Conservation (phyloP, 2,329 filamentous ascomycete species). For the Penicillium sp. region DNA sequence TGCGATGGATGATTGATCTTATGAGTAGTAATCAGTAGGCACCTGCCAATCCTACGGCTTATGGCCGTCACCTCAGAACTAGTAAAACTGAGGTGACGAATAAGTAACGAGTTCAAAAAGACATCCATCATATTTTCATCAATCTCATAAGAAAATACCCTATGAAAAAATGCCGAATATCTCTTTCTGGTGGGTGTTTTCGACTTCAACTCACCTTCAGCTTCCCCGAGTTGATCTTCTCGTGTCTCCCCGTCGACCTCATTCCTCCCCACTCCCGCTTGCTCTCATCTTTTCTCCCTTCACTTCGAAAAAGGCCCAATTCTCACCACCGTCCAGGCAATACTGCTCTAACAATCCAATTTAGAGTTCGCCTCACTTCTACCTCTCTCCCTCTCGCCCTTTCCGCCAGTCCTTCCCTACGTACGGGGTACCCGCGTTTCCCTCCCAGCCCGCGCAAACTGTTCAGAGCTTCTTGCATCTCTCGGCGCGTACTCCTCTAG, state of each 20-base stretch:
- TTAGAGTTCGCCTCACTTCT: not conserved
- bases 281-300: slow-evolving; percentile 17
- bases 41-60: not conserved
- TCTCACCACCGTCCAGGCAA: slow-evolving; percentile 3
- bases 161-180: not conserved
- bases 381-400: not conserved
- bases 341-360: not conserved
- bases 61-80: not conserved
- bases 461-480: slow-evolving; percentile 10
- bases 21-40: not conserved
- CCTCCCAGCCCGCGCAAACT: slow-evolving; percentile 11
- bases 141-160: not conserved
- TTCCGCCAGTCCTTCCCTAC: not conserved
- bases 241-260: slow-evolving; percentile 18
- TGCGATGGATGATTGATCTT: not conserved
- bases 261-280: slow-evolving; percentile 25
- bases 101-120: not conserved
- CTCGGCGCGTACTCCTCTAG: slow-evolving; percentile 12
- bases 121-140: not conserved
- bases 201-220: not conserved
- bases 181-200: not conserved
- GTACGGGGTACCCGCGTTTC: not conserved
- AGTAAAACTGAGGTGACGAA: not conserved
- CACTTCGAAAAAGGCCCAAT: slow-evolving; percentile 8
- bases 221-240: slow-evolving; percentile 8